A percentile compares a stretch with the other conserved stretches of the same genome.
phyloP scores from a whole-genome alignment of 2,329 filamentous ascomycete species.

The Scorias spongiosa region DNA sequence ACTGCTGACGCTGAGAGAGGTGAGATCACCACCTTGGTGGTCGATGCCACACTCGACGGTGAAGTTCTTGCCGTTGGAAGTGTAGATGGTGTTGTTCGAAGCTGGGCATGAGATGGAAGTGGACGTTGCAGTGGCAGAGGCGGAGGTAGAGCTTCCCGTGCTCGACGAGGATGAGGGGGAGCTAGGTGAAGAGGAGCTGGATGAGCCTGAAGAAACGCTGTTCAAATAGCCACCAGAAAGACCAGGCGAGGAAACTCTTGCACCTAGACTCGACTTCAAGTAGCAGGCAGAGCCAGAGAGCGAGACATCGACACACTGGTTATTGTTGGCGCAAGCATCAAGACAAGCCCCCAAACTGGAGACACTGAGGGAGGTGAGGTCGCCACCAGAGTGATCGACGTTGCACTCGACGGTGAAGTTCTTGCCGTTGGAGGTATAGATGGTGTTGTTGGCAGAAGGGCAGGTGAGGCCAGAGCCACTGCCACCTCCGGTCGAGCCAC shows the following conservation, averaged over 20 bases:
- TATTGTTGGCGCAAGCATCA: constrained; percentile 11
- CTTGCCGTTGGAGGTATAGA: constrained; percentile 11
- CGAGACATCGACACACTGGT: constrained; percentile 12
- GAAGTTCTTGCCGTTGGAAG: constrained; percentile 14
- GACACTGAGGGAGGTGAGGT: constrained; percentile 5
- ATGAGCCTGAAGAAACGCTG: constrained; percentile 3
- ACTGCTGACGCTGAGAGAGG: constrained; percentile 5
- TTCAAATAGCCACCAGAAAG: constrained; percentile 16
- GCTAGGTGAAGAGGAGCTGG: neutral
- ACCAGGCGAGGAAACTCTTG: constrained; percentile 6
- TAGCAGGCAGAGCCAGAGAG: constrained; percentile 15
- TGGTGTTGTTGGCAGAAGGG: constrained; percentile 13
- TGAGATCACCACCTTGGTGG: constrained; percentile 7
- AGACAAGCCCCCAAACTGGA: constrained; percentile 10
- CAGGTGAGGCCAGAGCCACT: constrained; percentile 7
- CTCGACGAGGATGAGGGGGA: constrained; percentile 1
- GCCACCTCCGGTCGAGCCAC: constrained; percentile 2
- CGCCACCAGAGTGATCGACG: constrained; percentile 9
- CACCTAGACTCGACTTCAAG: constrained; percentile 13
- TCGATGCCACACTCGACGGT: constrained; percentile 13
- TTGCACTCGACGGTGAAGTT: constrained; percentile 15
- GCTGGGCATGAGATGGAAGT: constrained; percentile 12
- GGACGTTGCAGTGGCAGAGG: constrained; percentile 1
- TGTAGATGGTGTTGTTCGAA: constrained; percentile 11
- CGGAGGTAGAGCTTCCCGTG: constrained; percentile 4